Percentiles rank a stretch among this genome's conserved stretches.
Evolutionary conservation across 139 green algal species (phyloP).

Genomic region (Nannochloris sp.): DNA sequence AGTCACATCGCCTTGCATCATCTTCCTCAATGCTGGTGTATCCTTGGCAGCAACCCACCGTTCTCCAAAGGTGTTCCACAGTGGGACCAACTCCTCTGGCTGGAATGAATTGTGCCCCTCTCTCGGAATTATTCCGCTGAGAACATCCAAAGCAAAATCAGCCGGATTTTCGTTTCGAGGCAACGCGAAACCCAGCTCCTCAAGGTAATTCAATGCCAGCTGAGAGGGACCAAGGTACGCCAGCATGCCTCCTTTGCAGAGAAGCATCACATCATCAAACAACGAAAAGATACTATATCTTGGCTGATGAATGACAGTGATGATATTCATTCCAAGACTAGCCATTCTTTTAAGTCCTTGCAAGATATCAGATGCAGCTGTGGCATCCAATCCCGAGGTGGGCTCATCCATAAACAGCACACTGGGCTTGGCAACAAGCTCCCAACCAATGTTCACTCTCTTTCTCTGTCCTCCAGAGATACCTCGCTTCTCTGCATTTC

Average conservation of each 20-base stretch:
- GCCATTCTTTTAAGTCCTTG: conserved; percentile 36
- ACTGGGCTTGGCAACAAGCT: conserved; percentile 56
- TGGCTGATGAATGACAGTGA: conserved; percentile 60
- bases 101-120: conserved; percentile 21
- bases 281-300: conserved; percentile 61
- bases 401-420: conserved; percentile 63
- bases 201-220: conserved; percentile 44
- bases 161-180: conserved; percentile 57
- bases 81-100: conserved; percentile 29
- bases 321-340: conserved; percentile 57
- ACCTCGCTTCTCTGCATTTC: conserved; percentile 39
- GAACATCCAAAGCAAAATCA: conserved; percentile 54
- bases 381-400: conserved; percentile 54
- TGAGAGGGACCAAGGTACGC: conserved; percentile 44
- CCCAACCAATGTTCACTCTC: conserved; percentile 67
- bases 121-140: conserved; percentile 35
- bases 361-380: conserved; percentile 61
- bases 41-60: conserved; percentile 17
- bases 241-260: conserved; percentile 43
- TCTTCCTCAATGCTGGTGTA: background rate
- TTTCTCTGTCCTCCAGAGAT: conserved; percentile 74
- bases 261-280: conserved; percentile 66
- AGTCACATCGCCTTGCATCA: background rate
- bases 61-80: conserved; percentile 28
- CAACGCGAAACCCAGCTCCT: conserved; percentile 42